Evolutionary conservation across 768 basidiomycete genomes (phyloP).

Genomic region (Suillus subluteus): DNA sequence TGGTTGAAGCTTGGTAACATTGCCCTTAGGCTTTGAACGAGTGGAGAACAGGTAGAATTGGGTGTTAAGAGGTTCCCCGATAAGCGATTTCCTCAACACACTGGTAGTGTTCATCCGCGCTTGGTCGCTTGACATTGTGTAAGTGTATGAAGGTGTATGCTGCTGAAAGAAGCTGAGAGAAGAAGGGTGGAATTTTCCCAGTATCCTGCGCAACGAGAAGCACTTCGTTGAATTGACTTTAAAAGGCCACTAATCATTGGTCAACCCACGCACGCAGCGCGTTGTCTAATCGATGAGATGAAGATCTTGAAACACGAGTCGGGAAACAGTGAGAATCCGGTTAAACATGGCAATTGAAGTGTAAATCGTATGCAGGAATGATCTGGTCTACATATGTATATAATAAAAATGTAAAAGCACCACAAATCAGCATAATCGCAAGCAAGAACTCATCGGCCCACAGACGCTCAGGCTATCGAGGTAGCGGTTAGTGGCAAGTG

Average conservation of each 20-base stretch:
- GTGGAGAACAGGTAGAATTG: constrained; percentile 23
- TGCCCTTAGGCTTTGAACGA: constrained; percentile 15
- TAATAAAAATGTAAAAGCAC: background rate
- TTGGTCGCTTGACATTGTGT: background rate
- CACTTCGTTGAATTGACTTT: background rate
- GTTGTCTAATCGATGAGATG: background rate
- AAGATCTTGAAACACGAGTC: background rate
- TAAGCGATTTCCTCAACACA: constrained; percentile 11
- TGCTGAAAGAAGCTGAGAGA: background rate
- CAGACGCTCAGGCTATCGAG: background rate
- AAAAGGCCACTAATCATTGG: background rate
- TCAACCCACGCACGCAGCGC: background rate
- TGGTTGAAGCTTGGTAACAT: constrained; percentile 13
- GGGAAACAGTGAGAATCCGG: background rate
- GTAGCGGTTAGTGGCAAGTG: background rate
- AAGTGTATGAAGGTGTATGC: background rate
- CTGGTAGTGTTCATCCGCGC: background rate
- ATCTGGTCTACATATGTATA: background rate
- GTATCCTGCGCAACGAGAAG: background rate
- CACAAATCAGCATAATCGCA: background rate
- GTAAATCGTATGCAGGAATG: background rate
- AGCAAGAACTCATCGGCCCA: background rate
- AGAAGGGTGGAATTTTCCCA: background rate
- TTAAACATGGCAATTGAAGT: background rate
- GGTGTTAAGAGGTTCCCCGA: constrained; percentile 21